Evolutionary conservation across 768 basidiomycete species (phyloP), one percentile per base, ranked within the genome.

Genomic region (Floccularia luteovirens): DNA sequence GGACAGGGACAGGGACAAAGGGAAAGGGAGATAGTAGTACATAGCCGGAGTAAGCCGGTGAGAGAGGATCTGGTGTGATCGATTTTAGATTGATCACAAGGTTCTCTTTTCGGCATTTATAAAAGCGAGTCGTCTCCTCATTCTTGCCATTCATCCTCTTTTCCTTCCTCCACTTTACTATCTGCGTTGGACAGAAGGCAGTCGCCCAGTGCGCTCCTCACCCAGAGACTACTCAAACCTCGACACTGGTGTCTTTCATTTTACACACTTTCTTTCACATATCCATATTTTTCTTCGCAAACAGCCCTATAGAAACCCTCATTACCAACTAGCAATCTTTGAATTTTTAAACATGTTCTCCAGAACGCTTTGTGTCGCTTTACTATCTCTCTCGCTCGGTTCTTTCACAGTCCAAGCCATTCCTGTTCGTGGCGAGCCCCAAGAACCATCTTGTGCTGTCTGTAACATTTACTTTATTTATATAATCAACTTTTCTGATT

Each of bases 191-290:
- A n/a, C n/a, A n/a, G n/a, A n/a, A 53, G 55, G 48, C 55, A 46
- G 57, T 51, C 64, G 69, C 67, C 68, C 59, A 67, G 67, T 62
- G 67, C 67, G 61, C 36, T 28, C n/a, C n/a, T n/a, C n/a, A n/a
- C 56, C 27, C 49, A 44, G 52, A 59, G 63, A 59, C 60, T 62
- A 57, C 61, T 55, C 60, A 64, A 56, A 55, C 64, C 59, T n/a
- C 70, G 72, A 69, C 70, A 67, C 72, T 67, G 70, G 72, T 70
- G 72, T 74, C 70, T 60, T 64, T 67, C 66, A 60, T 56, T 56
- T 61, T 52, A 53, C 52, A 56, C 37, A 43, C 42, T 39, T 59
- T 54, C 51, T 53, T 47, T 47, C 42, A 32, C 43, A 48, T 46
- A 32, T 27, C n/a, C 10, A 49, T 50, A 46, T 49, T 50, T 47